Percentiles rank a stretch among this genome's conserved stretches.
Evolutionary conservation across 352 stramenopile genomes (phyloP).

Genomic region (Albugo laibachii): DNA sequence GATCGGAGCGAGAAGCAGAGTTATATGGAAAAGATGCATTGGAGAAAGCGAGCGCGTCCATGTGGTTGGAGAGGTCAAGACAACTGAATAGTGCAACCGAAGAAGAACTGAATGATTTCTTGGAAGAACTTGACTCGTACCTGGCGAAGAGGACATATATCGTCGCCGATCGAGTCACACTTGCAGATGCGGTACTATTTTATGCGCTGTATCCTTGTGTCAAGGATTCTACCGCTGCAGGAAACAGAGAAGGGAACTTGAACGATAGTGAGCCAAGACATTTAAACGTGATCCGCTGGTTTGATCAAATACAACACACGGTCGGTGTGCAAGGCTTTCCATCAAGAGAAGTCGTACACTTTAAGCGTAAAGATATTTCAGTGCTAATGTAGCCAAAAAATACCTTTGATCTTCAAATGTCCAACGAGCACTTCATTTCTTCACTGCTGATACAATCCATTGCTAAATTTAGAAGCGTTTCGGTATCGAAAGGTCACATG

Average conservation of each 20-base stretch:
- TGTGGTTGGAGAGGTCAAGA: slow-evolving; percentile 49
- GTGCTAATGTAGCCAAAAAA: too few species aligned
- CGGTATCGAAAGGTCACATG: too few species aligned
- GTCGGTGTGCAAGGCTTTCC: slow-evolving; percentile 62
- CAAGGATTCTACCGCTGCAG: slow-evolving; percentile 6
- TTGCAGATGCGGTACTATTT: slow-evolving; percentile 62
- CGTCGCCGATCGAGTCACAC: slow-evolving; percentile 41
- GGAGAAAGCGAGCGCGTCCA: slow-evolving; percentile 48
- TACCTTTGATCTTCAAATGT: too few species aligned
- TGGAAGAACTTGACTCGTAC: slow-evolving; percentile 32
- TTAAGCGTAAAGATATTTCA: slow-evolving; percentile 9
- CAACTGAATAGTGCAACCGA: slow-evolving; percentile 12
- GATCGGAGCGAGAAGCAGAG: slow-evolving; percentile 51
- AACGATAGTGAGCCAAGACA: slow-evolving; percentile 1
- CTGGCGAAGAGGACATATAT: slow-evolving; percentile 46
- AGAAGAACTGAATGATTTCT: slow-evolving; percentile 8
- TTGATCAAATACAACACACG: slow-evolving; percentile 75
- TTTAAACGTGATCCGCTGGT: slow-evolving; percentile 54
- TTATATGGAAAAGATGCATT: slow-evolving; percentile 31
- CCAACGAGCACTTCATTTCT: too few species aligned
- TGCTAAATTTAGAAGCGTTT: too few species aligned
- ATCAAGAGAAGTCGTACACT: slow-evolving; percentile 36
- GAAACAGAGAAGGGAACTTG: too few species aligned
- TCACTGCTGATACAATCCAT: too few species aligned
- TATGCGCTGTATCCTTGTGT: slow-evolving; percentile 31